Conservation (phyloP, 345 rosid species). For the Pugionium dolabratum region DNA sequence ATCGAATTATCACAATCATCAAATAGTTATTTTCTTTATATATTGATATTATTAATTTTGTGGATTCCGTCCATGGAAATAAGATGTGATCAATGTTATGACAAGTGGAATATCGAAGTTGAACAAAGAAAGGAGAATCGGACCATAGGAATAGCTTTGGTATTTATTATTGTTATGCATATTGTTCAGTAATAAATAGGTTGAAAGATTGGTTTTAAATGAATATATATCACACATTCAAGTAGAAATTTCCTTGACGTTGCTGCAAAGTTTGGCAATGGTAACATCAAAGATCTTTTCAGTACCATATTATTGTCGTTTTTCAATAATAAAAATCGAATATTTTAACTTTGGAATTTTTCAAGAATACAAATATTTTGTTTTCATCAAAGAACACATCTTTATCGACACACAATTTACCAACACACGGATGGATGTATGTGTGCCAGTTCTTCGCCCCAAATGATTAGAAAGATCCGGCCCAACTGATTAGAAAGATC, state of each 20-base stretch:
- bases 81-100: conserved; percentile 32
- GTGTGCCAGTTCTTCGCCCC: no score
- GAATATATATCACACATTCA: conserved; percentile 36
- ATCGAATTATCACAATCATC: conserved; percentile 34
- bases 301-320: conserved; percentile 28
- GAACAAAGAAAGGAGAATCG: conserved; percentile 12
- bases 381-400: conserved; percentile 9
- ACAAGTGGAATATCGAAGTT: conserved; percentile 30
- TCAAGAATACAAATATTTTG: conserved; percentile 16
- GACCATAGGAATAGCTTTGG: conserved; percentile 20
- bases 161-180: conserved; percentile 26
- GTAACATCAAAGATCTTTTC: conserved; percentile 37
- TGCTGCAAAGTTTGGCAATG: conserved; percentile 34
- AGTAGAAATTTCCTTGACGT: conserved; percentile 30
- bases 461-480: no score
- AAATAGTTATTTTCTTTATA: neutral
- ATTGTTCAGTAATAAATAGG: conserved; percentile 33
- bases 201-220: conserved; percentile 30
- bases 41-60: neutral
- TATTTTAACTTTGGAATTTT: neutral
- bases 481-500: no score
- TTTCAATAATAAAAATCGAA: conserved; percentile 23
- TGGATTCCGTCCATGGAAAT: neutral
- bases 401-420: no score
- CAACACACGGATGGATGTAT: no score